Conservation (phyloP, 257 asterid genomes). For the Fraxinus cuspidata region DNA sequence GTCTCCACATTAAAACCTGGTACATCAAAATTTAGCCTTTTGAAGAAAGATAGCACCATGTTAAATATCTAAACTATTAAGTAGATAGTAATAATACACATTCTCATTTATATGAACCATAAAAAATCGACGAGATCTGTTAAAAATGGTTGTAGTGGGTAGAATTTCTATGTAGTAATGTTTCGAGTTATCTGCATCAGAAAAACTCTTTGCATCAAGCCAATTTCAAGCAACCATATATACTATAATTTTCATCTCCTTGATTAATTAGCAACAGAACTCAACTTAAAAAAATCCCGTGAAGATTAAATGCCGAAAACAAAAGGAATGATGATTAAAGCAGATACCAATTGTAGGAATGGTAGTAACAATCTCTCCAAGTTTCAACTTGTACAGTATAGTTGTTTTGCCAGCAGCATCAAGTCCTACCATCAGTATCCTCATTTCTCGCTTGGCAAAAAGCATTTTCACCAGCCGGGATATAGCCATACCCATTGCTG, state of each 20-base stretch:
- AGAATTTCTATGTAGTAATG: too few species aligned
- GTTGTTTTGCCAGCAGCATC: constrained; percentile 58
- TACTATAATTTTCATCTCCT: too few species aligned
- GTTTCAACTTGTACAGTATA: constrained; percentile 50
- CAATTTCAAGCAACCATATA: too few species aligned
- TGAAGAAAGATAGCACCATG: not conserved
- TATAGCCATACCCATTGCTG: constrained; percentile 46
- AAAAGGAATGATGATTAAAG: not conserved
- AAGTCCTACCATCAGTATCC: constrained; percentile 59
- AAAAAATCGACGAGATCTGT: not conserved
- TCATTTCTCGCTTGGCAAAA: constrained; percentile 49
- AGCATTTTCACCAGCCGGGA: constrained; percentile 40
- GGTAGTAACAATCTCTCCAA: constrained; percentile 51
- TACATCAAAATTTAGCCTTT: not conserved
- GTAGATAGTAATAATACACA: not conserved
- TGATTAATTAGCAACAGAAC: too few species aligned
- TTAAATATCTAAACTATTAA: too few species aligned
- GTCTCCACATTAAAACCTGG: constrained; percentile 60
- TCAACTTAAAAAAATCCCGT: too few species aligned
- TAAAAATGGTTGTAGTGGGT: too few species aligned
- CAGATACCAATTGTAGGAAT: constrained; percentile 55
- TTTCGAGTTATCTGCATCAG: too few species aligned
- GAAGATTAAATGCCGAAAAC: not conserved
- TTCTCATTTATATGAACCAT: not conserved
- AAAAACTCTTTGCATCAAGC: too few species aligned